Evolutionary conservation across 352 stramenopile genomes (phyloP).

Genomic region (Phytophthora sp.): DNA sequence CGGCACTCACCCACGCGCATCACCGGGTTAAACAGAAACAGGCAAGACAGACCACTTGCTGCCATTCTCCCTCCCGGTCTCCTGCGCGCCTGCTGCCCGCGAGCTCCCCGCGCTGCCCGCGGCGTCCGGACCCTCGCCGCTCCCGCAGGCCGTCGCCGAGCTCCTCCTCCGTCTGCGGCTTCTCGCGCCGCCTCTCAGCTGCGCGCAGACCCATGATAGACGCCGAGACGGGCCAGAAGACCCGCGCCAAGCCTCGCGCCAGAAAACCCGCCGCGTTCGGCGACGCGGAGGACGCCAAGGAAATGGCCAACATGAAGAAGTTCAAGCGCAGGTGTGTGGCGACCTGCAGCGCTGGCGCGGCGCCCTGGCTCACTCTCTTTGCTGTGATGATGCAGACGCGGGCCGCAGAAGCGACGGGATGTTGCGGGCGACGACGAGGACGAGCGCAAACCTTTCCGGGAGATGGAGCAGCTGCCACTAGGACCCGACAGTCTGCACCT

Average conservation of each 20-base stretch:
- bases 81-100: slow-evolving; percentile 1
- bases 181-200: background rate
- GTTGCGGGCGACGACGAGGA: slow-evolving; percentile 31
- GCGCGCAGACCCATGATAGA: slow-evolving; percentile 27
- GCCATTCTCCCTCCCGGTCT: slow-evolving; percentile 35
- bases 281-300: slow-evolving; percentile 20
- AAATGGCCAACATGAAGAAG: slow-evolving; percentile 36
- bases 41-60: slow-evolving; percentile 20
- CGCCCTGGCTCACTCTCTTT: no score
- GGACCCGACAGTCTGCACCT: slow-evolving; percentile 36
- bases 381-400: slow-evolving; percentile 35
- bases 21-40: slow-evolving; percentile 13
- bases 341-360: no score
- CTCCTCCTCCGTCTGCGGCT: background rate
- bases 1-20: background rate
- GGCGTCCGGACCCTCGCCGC: background rate
- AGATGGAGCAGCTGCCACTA: slow-evolving; percentile 26
- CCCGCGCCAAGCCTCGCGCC: slow-evolving; percentile 21
- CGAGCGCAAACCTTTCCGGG: slow-evolving; percentile 8
- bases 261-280: slow-evolving; percentile 26
- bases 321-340: slow-evolving; percentile 42
- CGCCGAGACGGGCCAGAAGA: slow-evolving; percentile 11
- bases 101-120: slow-evolving; percentile 12
- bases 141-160: background rate
- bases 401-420: slow-evolving; percentile 60